Percentiles rank a stretch among this genome's conserved stretches.
These are phyloP conservation scores for Jatropha multifida DNA, from an alignment of 441 rosid species.

Conservation along the genomic window DNA sequence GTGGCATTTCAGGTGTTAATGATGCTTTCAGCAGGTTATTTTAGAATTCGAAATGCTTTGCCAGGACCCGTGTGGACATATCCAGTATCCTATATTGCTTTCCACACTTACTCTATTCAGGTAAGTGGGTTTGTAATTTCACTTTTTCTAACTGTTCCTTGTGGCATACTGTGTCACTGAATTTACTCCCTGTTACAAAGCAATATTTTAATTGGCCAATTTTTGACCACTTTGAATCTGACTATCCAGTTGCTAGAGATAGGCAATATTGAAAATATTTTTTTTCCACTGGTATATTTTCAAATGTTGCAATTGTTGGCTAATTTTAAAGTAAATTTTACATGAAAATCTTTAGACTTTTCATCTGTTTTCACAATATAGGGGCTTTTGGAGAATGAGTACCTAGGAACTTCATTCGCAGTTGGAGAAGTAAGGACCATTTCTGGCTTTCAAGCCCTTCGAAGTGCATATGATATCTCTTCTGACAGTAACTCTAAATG, in stretches of 20 bases:
- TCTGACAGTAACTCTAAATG: constrained; percentile 71
- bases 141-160: background rate
- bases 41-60: constrained; percentile 78
- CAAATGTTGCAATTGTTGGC: background rate
- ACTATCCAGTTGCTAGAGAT: background rate
- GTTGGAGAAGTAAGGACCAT: constrained; percentile 95
- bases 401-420: constrained; percentile 73
- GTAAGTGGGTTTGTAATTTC: background rate
- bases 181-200: background rate
- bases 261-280: too few relatives aligned
- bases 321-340: background rate
- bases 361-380: constrained; percentile 23
- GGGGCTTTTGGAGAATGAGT: constrained; percentile 98
- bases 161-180: background rate
- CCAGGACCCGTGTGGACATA: constrained; percentile 87
- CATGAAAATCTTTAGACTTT: background rate
- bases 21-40: constrained; percentile 98
- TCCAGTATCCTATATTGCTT: constrained; percentile 83
- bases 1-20: constrained; percentile 69
- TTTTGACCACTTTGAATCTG: constrained; percentile 2
- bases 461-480: constrained; percentile 75
- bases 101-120: constrained; percentile 62
- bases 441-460: constrained; percentile 79
- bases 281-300: background rate
- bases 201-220: background rate